Evolutionary conservation across 73 alveolate genomes (phyloP).

Genomic region (Halteria grandinella): DNA sequence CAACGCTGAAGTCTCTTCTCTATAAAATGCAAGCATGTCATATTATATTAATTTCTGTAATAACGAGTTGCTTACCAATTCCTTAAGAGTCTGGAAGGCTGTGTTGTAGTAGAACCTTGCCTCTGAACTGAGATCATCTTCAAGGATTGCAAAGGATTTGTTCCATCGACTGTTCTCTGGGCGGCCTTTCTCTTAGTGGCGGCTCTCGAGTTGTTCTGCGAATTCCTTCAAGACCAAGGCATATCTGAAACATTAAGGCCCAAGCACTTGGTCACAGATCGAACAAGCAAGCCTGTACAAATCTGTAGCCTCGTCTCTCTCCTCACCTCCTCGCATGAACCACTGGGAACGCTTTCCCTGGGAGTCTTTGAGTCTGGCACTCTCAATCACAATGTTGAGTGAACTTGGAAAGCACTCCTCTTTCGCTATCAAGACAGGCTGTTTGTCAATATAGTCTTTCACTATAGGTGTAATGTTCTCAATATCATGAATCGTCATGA

Average conservation of each 20-base stretch:
- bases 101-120: constrained; percentile 46
- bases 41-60: too few relatives aligned
- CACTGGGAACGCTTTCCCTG: constrained; percentile 51
- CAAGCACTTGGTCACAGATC: constrained; percentile 33
- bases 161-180: constrained; percentile 73
- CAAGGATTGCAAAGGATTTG: constrained; percentile 57
- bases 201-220: constrained; percentile 63
- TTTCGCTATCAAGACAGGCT: constrained; percentile 13
- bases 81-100: constrained; percentile 27
- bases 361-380: constrained; percentile 52
- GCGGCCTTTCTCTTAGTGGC: constrained; percentile 71
- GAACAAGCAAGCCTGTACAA: constrained; percentile 46
- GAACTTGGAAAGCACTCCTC: constrained; percentile 36
- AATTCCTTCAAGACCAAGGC: constrained; percentile 57
- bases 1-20: constrained; percentile 9
- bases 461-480: constrained; percentile 33
- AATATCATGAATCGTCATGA: constrained; percentile 26
- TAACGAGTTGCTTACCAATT: constrained; percentile 1
- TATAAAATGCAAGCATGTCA: too few relatives aligned
- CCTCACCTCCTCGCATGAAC: constrained; percentile 49
- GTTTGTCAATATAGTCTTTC: constrained; percentile 32
- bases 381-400: background rate
- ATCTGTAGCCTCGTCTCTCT: constrained; percentile 65
- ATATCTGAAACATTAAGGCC: constrained; percentile 13
- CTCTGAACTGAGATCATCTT: constrained; percentile 67